Percentiles rank a stretch among this genome's conserved stretches.
These are phyloP conservation scores for Phytophthora rubi DNA, from an alignment of 352 stramenopile genomes.

Conservation along the genomic window DNA sequence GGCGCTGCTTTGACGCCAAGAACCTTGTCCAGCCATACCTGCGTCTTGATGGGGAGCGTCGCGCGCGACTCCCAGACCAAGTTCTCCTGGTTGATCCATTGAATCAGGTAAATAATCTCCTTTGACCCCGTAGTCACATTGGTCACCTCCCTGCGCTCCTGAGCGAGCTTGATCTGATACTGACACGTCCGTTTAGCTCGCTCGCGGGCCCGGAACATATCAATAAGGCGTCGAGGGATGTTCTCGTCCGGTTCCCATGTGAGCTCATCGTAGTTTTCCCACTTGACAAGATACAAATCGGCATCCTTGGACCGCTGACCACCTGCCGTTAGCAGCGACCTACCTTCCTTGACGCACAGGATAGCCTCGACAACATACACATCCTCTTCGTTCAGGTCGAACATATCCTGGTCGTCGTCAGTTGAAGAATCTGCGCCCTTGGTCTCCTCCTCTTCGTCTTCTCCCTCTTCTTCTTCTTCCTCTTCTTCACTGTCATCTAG, in stretches of 20 bases:
- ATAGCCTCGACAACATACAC: constrained; percentile 80
- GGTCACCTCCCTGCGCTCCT: constrained; percentile 56
- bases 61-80: constrained; percentile 63
- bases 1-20: constrained; percentile 28
- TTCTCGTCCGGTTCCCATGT: constrained; percentile 81
- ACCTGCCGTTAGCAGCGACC: constrained; percentile 42
- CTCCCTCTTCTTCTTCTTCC: constrained; percentile 22
- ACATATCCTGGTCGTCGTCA: constrained; percentile 67
- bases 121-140: constrained; percentile 63
- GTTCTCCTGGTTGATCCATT: constrained; percentile 59
- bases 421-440: constrained; percentile 58
- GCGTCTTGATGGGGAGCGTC: constrained; percentile 59
- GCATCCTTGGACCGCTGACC: constrained; percentile 52
- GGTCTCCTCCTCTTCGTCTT: constrained; percentile 31
- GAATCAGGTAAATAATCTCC: constrained; percentile 77
- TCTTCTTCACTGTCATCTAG: constrained; percentile 62
- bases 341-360: constrained; percentile 68
- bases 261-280: constrained; percentile 80
- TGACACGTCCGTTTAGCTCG: constrained; percentile 49
- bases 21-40: constrained; percentile 78
- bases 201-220: constrained; percentile 65
- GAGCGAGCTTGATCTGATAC: constrained; percentile 65
- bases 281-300: constrained; percentile 81
- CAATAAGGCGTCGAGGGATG: constrained; percentile 66
- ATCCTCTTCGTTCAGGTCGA: constrained; percentile 78